These are phyloP conservation scores for Auricularia heimuer DNA, from an alignment of 768 basidiomycete genomes.

Conservation along the genomic window DNA sequence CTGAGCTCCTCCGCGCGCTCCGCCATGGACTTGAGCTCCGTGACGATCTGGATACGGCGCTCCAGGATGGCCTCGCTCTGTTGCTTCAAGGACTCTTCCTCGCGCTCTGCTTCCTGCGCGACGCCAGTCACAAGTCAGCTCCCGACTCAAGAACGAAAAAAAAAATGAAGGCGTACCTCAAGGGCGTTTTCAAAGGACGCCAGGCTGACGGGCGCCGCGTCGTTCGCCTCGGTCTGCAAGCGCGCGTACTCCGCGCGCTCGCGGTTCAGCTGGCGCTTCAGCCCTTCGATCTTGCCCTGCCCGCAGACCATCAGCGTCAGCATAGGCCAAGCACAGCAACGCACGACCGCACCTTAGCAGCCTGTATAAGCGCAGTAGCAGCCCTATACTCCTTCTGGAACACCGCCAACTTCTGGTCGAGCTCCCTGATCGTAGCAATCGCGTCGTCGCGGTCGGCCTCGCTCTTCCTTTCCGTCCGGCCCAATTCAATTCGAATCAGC, in stretches of 20 bases:
- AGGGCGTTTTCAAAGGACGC: conserved; percentile 45
- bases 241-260: background rate
- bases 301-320: background rate
- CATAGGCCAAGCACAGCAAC: background rate
- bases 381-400: background rate
- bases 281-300: background rate
- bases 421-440: conserved; percentile 27
- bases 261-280: background rate
- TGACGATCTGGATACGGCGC: conserved; percentile 40
- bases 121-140: too few species aligned
- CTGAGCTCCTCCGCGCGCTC: conserved; percentile 31
- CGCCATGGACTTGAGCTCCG: conserved; percentile 33
- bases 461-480: conserved; percentile 33
- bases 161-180: conserved; percentile 29
- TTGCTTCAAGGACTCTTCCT: conserved; percentile 35
- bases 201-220: conserved; percentile 59
- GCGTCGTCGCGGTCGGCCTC: conserved; percentile 27
- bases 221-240: conserved; percentile 40
- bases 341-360: background rate
- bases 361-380: background rate
- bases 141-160: background rate
- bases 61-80: conserved; percentile 41
- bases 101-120: conserved; percentile 43
- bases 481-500: background rate
- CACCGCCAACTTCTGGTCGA: background rate